A percentile compares a stretch with the other conserved stretches of the same genome.
phyloP scores from a whole-genome alignment of 2,329 filamentous ascomycete genomes.

The Boeremia exigua region DNA sequence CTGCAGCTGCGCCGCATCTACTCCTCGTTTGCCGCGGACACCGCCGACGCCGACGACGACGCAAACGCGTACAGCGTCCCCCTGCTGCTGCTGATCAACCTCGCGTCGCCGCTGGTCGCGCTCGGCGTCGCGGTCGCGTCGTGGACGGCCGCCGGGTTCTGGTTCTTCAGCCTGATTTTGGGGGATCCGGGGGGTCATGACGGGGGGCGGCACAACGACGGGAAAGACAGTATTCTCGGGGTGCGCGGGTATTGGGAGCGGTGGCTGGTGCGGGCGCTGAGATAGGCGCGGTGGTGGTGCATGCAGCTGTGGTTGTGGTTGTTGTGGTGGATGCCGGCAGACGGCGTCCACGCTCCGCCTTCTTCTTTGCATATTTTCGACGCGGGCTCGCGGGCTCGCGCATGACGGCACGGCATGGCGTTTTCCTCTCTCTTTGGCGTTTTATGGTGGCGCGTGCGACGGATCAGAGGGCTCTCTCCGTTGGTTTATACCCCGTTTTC shows the following conservation, averaged over 20 bases:
- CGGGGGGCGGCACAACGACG: slow-evolving; percentile 61
- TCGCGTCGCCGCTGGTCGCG: slow-evolving; percentile 63
- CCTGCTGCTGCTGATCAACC: slow-evolving; percentile 59
- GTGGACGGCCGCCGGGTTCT: slow-evolving; percentile 67
- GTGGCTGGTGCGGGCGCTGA: slow-evolving; percentile 57
- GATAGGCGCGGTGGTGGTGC: slow-evolving; percentile 16
- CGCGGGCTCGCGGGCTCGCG: slow-evolving; percentile 1
- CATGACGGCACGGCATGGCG: background rate
- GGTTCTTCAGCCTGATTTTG: slow-evolving; percentile 66
- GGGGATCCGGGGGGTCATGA: slow-evolving; percentile 67
- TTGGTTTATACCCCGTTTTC: background rate
- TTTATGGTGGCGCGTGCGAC: background rate
- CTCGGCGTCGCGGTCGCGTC: slow-evolving; percentile 62
- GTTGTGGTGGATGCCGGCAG: background rate
- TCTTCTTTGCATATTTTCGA: slow-evolving; percentile 3
- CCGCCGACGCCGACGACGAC: no score
- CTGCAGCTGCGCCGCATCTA: slow-evolving; percentile 58
- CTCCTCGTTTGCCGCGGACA: slow-evolving; percentile 47
- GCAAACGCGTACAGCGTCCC: slow-evolving; percentile 46
- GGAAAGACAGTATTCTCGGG: slow-evolving; percentile 63
- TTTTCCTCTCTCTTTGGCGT: background rate
- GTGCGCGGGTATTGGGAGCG: slow-evolving; percentile 67
- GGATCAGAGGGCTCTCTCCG: background rate
- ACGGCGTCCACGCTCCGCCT: no score
- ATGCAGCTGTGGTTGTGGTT: background rate